Base-by-base conservation (phyloP, 345 rosid species). In the Conringia planisiliqua region DNA sequence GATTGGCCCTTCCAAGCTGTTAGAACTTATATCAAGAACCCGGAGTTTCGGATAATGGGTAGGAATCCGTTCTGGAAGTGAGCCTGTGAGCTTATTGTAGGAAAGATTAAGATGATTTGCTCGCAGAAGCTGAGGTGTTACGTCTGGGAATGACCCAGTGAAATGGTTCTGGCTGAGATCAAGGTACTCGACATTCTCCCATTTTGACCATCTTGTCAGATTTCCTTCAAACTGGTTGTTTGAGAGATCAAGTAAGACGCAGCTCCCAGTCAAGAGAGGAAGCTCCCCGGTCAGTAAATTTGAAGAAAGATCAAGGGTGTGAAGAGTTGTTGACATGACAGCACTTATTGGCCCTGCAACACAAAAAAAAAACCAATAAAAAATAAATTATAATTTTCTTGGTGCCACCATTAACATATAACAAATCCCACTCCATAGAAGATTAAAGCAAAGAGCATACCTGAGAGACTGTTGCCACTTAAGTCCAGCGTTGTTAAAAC, bases 391-490 rank as follows among this genome's bases (percentile, higher is more conserved):
- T 55, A 13, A 63, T 54, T 24, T n/a, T 12, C 71, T 47, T 71
- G 36, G 38, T 13, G 35, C 16, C 57, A 47, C 2, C 38, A 11
- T 60, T 50, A 63, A 40, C 55, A 71, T 5, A 22, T 52, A 64
- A 54, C 20, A 26, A 27, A 11, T 36, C 17, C 8, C 78, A 66
- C 17, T 36, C 12, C 30, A 32, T 48, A 29, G 38, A 61, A 66
- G 32, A 66, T 30, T 29, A 22, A 82, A 20, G 71, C 11, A 6
- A 14, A 30, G 62, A 46, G 51, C 44, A 18, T 81, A 90, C 99
- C 97, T 86, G 97, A 85, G 78, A 95, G 97, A 84, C 89, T 95
- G 83, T 95, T 95, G 79, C 82, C 86, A 73, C 99, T 95, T 80
- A 95, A 85, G 81, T 92, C 99, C 46, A 95, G 74, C 66, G 88